Conservation (phyloP, 2,329 filamentous ascomycete genomes). For the Pseudogymnoascus sp. region DNA sequence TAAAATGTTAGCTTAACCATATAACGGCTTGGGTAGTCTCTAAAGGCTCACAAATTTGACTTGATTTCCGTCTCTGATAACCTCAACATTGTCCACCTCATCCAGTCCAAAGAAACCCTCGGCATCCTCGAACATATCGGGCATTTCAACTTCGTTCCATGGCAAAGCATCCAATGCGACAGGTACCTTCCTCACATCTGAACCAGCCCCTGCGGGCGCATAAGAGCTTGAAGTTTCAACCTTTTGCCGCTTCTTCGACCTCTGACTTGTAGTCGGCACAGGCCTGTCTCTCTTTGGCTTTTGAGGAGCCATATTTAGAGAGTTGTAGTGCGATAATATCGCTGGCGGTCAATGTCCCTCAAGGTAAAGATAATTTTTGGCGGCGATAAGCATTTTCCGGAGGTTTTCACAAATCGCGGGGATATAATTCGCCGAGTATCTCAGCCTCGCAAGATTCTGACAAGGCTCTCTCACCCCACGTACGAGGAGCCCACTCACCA, state of each 20-base stretch:
- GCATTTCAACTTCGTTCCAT: conserved; percentile 58
- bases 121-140: conserved; percentile 77
- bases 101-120: conserved; percentile 90
- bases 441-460: conserved; percentile 10
- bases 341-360: conserved; percentile 6
- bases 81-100: conserved; percentile 83
- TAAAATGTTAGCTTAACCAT: conserved; percentile 19
- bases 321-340: conserved; percentile 5
- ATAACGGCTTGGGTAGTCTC: not conserved
- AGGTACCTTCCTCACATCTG: conserved; percentile 29
- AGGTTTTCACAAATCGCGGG: conserved; percentile 9
- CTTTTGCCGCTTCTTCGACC: conserved; percentile 30
- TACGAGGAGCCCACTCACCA: not conserved
- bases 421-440: conserved; percentile 8
- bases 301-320: conserved; percentile 23
- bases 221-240: conserved; percentile 17
- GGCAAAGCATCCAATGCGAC: conserved; percentile 43
- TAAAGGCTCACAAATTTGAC: conserved; percentile 47
- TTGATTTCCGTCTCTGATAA: conserved; percentile 60
- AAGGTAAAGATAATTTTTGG: conserved; percentile 10
- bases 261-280: conserved; percentile 19
- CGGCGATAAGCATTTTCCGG: conserved; percentile 7
- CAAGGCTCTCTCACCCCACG: conserved; percentile 7
- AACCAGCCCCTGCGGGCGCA: conserved; percentile 14
- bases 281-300: conserved; percentile 26